Evolutionary conservation across 352 stramenopile genomes (phyloP).

Genomic region (Phytophthora europaea): DNA sequence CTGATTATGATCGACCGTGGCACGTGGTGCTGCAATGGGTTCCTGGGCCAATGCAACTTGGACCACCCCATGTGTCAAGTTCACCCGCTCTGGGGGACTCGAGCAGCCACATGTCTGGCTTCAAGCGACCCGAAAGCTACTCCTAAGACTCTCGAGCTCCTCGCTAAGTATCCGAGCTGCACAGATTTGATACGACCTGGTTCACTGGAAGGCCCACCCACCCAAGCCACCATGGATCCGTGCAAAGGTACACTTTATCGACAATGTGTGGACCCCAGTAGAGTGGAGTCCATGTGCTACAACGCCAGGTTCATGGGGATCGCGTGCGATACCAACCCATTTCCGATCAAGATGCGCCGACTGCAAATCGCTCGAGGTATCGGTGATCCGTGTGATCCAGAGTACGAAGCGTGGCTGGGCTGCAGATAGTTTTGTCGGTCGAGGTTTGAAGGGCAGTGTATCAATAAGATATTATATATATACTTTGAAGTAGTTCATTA

Average conservation of each 20-base stretch:
- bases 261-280: constrained; percentile 18
- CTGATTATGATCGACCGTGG: too few species aligned
- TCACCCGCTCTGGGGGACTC: constrained; percentile 21
- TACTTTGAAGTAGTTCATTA: too few species aligned
- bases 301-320: too few species aligned
- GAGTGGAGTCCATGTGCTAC: constrained; percentile 32
- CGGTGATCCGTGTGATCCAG: constrained; percentile 25
- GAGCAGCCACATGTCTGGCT: constrained; percentile 16
- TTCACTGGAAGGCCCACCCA: constrained; percentile 5
- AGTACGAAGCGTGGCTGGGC: constrained; percentile 19
- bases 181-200: neutral
- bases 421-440: neutral
- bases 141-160: constrained; percentile 10
- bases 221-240: neutral
- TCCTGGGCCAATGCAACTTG: constrained; percentile 29
- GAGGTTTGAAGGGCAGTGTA: too few species aligned
- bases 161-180: neutral
- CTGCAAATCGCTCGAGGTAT: constrained; percentile 22
- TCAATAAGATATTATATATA: too few species aligned
- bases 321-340: too few species aligned
- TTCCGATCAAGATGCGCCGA: constrained; percentile 7
- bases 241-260: constrained; percentile 50
- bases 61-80: constrained; percentile 10
- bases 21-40: constrained; percentile 38
- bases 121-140: constrained; percentile 5